Evolutionary conservation across 2,329 filamentous ascomycete genomes (phyloP), one percentile per base, ranked within the genome.

Genomic region (Neophaeococcomyces aloes): DNA sequence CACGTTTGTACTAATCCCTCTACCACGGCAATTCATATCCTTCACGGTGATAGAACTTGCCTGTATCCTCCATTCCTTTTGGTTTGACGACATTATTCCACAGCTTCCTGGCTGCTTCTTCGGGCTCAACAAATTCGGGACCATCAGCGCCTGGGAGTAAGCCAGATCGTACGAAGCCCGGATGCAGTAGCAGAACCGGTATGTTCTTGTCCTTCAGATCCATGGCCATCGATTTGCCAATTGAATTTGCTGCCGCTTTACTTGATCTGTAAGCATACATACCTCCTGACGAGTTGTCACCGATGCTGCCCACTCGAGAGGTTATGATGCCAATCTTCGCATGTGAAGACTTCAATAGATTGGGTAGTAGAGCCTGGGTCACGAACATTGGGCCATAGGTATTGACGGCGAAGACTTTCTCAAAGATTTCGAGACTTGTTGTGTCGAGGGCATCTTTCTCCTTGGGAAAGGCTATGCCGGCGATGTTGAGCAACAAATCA

Each of bases 1-100:
- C n/a, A 14, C 17, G 31, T n/a, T n/a, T n/a, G n/a, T n/a, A n/a
- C n/a, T n/a, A n/a, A n/a, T 19, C 33, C 33, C 21, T 51, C 31
- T 33, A 69, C 66, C 66, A 70, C 3, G 62, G 64, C 47, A 70
- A 46, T 44, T 69, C 65, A 32, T 59, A 56, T 2, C 66, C 66
- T 46, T 64, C 67, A 4, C 65, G 48, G 57, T 69, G 66, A 58
- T 61, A 69, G 48, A 67, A 70, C 47, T 48, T 67, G 27, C 66
- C 67, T 10, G 60, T 65, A 25, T 64, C 62, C 38, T 64, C 60
- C 15, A 67, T 49, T 2, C 53, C 57, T 51, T 69, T 67, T n/a
- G 48, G 46, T 47, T 55, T 58, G 38, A 68, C 48, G 5, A 69
- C 60, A 21, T 54, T 54, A 31, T 51, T 50, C 65, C 63, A 70